Evolutionary conservation across 768 basidiomycete species (phyloP).

Genomic region (Lyophyllum semitale): DNA sequence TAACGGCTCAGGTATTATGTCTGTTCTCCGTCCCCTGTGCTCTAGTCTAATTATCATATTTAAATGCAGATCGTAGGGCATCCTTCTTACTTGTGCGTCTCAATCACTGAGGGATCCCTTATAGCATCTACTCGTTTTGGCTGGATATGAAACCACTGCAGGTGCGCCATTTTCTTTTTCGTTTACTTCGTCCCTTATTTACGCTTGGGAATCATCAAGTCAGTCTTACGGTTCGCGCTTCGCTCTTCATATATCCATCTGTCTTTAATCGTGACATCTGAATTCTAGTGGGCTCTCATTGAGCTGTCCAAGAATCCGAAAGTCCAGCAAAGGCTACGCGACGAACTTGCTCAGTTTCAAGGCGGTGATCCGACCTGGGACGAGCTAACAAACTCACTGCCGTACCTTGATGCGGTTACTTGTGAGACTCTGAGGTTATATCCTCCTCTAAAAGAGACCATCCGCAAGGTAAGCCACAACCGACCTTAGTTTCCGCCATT

Average conservation of each 20-base stretch:
- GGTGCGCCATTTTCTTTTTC: constrained; percentile 14
- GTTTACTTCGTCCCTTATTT: not conserved
- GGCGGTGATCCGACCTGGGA: constrained; percentile 12
- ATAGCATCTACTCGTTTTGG: constrained; percentile 19
- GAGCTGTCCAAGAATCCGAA: constrained; percentile 32
- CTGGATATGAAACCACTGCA: constrained; percentile 24
- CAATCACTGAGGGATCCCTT: not conserved
- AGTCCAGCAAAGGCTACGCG: constrained; percentile 31
- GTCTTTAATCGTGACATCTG: not conserved
- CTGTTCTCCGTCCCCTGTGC: not conserved
- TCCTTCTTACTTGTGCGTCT: not conserved
- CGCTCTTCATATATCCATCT: not conserved
- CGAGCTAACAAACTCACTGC: constrained; percentile 5
- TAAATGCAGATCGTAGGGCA: not conserved
- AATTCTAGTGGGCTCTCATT: constrained; percentile 39
- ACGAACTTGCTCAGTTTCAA: constrained; percentile 24
- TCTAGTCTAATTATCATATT: not conserved
- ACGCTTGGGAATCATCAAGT: not conserved
- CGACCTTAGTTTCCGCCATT: not conserved
- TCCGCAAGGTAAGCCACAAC: constrained; percentile 4
- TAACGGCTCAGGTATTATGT: not conserved
- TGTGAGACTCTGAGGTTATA: constrained; percentile 44
- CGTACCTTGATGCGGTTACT: constrained; percentile 27
- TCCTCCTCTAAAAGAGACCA: constrained; percentile 30
- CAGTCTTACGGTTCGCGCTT: not conserved